These are phyloP conservation scores for Rubus idaeus DNA, from an alignment of 306 rosid genomes.

Conservation along the genomic window DNA sequence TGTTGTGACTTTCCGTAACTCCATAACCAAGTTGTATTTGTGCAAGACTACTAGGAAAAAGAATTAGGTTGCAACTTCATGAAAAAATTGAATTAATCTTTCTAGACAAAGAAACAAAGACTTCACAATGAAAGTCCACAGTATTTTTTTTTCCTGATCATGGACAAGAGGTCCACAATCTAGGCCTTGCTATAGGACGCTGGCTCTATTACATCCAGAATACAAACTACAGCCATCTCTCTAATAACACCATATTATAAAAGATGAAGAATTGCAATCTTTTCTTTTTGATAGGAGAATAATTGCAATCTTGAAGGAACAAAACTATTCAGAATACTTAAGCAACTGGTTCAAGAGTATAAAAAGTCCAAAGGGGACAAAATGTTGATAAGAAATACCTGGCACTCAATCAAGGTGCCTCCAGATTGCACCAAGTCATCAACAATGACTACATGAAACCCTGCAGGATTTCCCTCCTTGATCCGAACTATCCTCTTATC, in stretches of 20 bases:
- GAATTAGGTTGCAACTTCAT: neutral
- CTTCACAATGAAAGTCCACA: neutral
- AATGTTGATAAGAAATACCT: conserved; percentile 43
- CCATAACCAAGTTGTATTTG: neutral
- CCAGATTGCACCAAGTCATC: conserved; percentile 99
- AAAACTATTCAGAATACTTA: neutral
- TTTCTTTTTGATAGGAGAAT: neutral
- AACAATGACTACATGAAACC: conserved; percentile 85
- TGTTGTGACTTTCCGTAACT: neutral
- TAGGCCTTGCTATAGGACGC: neutral
- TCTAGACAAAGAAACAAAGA: neutral
- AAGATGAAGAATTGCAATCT: neutral
- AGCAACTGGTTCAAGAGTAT: conserved; percentile 2
- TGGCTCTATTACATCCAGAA: neutral
- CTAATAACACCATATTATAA: neutral
- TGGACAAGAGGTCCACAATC: neutral
- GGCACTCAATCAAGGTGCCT: conserved; percentile 92
- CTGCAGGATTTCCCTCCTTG: conserved; percentile 89
- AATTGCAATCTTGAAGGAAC: neutral
- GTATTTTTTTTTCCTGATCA: neutral
- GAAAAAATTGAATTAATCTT: neutral
- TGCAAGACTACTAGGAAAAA: neutral
- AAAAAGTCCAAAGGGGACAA: neutral
- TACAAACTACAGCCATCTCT: neutral
- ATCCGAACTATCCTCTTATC: conserved; percentile 91